Evolutionary conservation across 1,284 basidiomycete species (phyloP), one percentile per base, ranked within the genome.

Genomic region (Wolfiporia cocos): DNA sequence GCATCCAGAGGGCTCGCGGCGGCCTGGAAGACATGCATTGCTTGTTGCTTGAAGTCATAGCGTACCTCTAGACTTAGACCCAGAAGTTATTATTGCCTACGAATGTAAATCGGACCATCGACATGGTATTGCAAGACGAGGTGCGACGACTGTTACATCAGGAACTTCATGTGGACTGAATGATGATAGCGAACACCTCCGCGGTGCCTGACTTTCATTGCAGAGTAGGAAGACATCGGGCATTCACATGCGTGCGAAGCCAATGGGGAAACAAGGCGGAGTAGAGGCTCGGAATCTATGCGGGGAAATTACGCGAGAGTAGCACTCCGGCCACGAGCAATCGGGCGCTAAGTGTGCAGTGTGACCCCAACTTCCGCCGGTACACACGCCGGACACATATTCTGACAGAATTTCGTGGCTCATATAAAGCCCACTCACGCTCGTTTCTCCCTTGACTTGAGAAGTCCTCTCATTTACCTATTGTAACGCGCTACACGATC

Each of bases 271-370:
- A 6, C 32, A 12, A 22, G 34, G 26, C 22, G 32, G 34, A 12
- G 36, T n/a, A 30, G 42, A 29, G 33, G 30, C 22, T 30, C 36
- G 36, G 43, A 23, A 7, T 36, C 20, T 18, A 43, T 55, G 55
- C 60, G 56, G 59, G 57, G 56, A 54, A 58, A 55, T 51, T 52
- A 52, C 50, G 48, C 55, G 46, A 31, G 42, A 55, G 59, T 57
- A 54, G 58, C 58, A 61, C 51, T 40, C 35, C 50, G 39, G 36
- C 43, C 34, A 34, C 11, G 35, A 37, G 48, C 37, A n/a, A n/a
- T n/a, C n/a, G n/a, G n/a, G n/a, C n/a, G n/a, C n/a, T n/a, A n/a
- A n/a, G n/a, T 26, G 37, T 7, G n/a, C 51, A 39, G 26, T 42
- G 42, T 42, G 42, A 43, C 44, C 34, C n/a, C 47, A 48, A 38